Conservation (phyloP, 2,329 filamentous ascomycete species). For the Annulohypoxylon truncatum region DNA sequence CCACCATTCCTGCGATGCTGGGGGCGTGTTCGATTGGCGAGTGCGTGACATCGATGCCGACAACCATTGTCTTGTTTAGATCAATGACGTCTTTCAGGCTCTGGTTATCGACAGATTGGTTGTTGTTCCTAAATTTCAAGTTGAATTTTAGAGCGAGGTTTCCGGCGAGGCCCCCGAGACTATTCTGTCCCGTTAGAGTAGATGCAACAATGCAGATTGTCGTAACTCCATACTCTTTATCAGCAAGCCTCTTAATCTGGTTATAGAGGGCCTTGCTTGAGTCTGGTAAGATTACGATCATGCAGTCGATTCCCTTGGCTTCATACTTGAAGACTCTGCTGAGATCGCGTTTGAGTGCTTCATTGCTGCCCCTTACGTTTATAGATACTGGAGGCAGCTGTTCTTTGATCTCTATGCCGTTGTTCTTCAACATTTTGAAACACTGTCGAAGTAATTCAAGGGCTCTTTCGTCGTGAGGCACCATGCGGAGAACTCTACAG, state of each 20-base stretch:
- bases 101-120: conserved; percentile 64
- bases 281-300: conserved; percentile 62
- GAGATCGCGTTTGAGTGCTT: neutral
- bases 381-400: neutral
- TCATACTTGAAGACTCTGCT: neutral
- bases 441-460: neutral
- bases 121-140: conserved; percentile 69
- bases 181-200: conserved; percentile 53
- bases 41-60: conserved; percentile 81
- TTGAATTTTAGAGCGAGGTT: conserved; percentile 74
- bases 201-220: conserved; percentile 66
- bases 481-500: neutral
- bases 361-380: neutral
- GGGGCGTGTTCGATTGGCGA: conserved; percentile 69
- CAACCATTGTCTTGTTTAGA: conserved; percentile 73
- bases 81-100: conserved; percentile 53
- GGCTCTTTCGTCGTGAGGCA: neutral
- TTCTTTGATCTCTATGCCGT: neutral
- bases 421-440: neutral
- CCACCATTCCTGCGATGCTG: conserved; percentile 77
- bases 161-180: conserved; percentile 57
- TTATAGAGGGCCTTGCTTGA: conserved; percentile 61
- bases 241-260: conserved; percentile 67
- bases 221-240: conserved; percentile 66
- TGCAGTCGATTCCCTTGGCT: conserved; percentile 46